Base-by-base conservation (phyloP, 164 flowering plant species). In the Akebia trifoliata region DNA sequence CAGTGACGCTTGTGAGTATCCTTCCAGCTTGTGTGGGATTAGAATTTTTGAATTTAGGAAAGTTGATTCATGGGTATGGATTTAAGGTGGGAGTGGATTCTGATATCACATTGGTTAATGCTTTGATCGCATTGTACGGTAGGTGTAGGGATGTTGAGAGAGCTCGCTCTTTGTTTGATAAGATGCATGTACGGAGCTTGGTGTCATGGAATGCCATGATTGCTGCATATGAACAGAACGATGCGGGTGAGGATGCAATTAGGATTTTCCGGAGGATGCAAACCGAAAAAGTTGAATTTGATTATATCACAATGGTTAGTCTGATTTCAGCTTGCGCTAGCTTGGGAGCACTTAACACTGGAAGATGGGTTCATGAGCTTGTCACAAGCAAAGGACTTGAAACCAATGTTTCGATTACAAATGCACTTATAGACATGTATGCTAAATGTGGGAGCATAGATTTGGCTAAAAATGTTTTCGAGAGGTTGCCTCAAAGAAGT, bases 381-480 rank as follows among this genome's bases (percentile, higher is more conserved):
- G 65, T 67, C 46, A 51, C 34, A 1, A 57, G 47, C 18, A 61
- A 61, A 49, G 66, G 74, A 30, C 55, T 72, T n/a, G 62, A 66
- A 28, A 57, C 38, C 22, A 63, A 60, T 46, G 36, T 34, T 6
- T 56, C 72, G 28, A 47, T 69, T 22, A 22, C 65, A 59, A 83
- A 82, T 55, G 85, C 89, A 18, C 55, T 82, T 10, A 62, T 82
- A 20, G 81, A 80, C 54, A 80, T 78, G 84, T 80, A 79, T 63
- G 78, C 82, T 8, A 82, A 82, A 66, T 78, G 81, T 39, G 83
- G 87, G 30, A 56, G 56, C 62, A 60, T 72, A 53, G 71, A 66
- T 11, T 60, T 53, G 49, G 79, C 76, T 2, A 63, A 37, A 46
- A 31, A 46, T 25, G 59, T 75, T 50, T 75, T 75, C 9, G 53